These are phyloP conservation scores for Aethionema arabicum DNA, from an alignment of 345 rosid genomes.

Conservation along the genomic window DNA sequence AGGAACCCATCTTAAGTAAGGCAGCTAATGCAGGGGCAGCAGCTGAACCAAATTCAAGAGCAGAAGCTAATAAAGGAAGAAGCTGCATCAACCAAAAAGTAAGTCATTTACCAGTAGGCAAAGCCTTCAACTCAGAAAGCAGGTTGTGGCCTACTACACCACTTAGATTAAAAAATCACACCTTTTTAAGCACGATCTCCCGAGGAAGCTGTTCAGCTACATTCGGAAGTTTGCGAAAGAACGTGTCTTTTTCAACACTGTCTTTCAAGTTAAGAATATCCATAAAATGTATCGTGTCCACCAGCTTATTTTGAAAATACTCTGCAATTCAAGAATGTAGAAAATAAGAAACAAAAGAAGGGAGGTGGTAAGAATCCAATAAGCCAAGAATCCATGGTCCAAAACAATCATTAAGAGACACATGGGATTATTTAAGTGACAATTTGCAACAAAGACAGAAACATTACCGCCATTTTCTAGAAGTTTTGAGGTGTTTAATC, in stretches of 20 bases:
- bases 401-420: neutral
- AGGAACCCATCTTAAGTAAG: constrained; percentile 89
- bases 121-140: constrained; percentile 13
- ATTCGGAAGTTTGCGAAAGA: constrained; percentile 97
- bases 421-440: neutral
- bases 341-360: constrained; percentile 14
- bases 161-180: constrained; percentile 34
- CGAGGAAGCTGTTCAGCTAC: constrained; percentile 98
- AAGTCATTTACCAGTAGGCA: constrained; percentile 33
- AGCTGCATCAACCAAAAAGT: constrained; percentile 57
- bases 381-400: neutral
- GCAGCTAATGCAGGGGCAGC: constrained; percentile 93
- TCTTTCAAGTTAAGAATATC: constrained; percentile 94
- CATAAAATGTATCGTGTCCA: constrained; percentile 99
- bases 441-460: constrained; percentile 15
- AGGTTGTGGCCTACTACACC: constrained; percentile 29
- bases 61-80: constrained; percentile 95
- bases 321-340: constrained; percentile 50
- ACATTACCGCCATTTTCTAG: constrained; percentile 87
- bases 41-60: constrained; percentile 98
- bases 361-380: neutral
- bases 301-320: constrained; percentile 98
- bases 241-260: constrained; percentile 91
- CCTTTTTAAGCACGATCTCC: constrained; percentile 93
- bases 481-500: constrained; percentile 92